Evolutionary conservation across 2,329 filamentous ascomycete genomes (phyloP), one percentile per base, ranked within the genome.

Genomic region (Lecanicillium sp.): DNA sequence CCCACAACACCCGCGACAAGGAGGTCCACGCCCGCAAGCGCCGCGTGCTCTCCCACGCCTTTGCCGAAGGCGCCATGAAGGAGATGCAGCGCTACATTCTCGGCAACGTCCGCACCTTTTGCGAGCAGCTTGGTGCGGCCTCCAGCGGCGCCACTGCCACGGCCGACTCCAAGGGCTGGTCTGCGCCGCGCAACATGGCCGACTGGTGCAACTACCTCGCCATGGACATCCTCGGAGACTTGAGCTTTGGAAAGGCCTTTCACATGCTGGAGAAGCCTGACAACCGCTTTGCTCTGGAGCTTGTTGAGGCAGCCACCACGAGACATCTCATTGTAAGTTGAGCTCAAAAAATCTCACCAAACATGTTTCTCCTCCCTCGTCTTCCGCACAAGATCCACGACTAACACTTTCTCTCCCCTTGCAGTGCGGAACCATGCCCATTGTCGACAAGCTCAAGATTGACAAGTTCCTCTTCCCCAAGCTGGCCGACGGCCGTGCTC

Each of bases 1-100:
- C 82, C 2, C 81, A 85, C 62, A 85, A 83, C 60, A 71, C 70
- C 2, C 80, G 83, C 37, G 78, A 85, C 53, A 83, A 82, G 61
- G 61, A 68, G 0, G 62, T 76, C 30, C 83, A 87, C 54, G 80
- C 80, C 20, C 76, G 81, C 38, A 85, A 86, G 67, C 68, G 82
- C 29, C 70, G 80, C 18, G 80, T 85, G 19, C 64, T 87, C 27
- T 78, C 77, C n/a, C 79, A 84, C 48, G 82, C 78, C 22, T 86
- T 87, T 56, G 77, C 76, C 1, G 78, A 83, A 41, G 62, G 66
- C 29, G 79, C 80, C 38, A 68, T 83, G 51, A 79, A 75, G 60
- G 72, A 76, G 51, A 80, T 83, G 70, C 79, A 85, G 59, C 67
- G 72, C 42, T 79, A 81, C 46, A 77, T 85, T 45, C 60, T 83